Percentiles rank a stretch among this genome's conserved stretches.
Conservation (phyloP, 768 basidiomycete genomes). For the Mycena maculata region DNA sequence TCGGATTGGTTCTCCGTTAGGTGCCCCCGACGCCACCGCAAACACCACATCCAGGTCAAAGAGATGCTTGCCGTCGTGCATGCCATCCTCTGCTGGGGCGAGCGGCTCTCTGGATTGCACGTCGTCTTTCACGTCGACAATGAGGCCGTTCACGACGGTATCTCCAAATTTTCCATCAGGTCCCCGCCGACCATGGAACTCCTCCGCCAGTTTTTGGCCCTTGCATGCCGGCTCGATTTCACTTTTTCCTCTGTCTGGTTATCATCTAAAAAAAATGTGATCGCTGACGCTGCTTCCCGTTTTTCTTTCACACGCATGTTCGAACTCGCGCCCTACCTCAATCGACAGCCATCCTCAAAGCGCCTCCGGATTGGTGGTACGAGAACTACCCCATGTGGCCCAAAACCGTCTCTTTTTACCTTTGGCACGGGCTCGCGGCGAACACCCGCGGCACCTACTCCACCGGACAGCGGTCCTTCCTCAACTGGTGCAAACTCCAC, state of each 20-base stretch:
- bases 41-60: no score
- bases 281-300: slow-evolving; percentile 46
- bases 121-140: slow-evolving; percentile 34
- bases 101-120: slow-evolving; percentile 6
- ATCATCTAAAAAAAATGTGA: slow-evolving; percentile 35
- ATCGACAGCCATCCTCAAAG: slow-evolving; percentile 25
- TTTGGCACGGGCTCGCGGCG: slow-evolving; percentile 45
- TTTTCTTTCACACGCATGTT: slow-evolving; percentile 42
- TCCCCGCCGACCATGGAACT: slow-evolving; percentile 30
- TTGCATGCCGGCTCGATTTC: slow-evolving; percentile 37
- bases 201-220: slow-evolving; percentile 29
- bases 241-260: slow-evolving; percentile 40
- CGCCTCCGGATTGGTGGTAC: slow-evolving; percentile 4
- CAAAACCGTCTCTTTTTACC: slow-evolving; percentile 35
- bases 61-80: not conserved
- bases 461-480: no score
- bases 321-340: slow-evolving; percentile 39
- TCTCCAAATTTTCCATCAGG: slow-evolving; percentile 4
- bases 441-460: slow-evolving; percentile 44
- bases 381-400: slow-evolving; percentile 15
- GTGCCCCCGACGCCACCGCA: no score
- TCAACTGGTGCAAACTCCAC: slow-evolving; percentile 38
- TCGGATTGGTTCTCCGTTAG: no score
- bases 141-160: slow-evolving; percentile 5
- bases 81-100: not conserved